phyloP scores from a whole-genome alignment of 441 rosid genomes.

The Macaranga tanarius region DNA sequence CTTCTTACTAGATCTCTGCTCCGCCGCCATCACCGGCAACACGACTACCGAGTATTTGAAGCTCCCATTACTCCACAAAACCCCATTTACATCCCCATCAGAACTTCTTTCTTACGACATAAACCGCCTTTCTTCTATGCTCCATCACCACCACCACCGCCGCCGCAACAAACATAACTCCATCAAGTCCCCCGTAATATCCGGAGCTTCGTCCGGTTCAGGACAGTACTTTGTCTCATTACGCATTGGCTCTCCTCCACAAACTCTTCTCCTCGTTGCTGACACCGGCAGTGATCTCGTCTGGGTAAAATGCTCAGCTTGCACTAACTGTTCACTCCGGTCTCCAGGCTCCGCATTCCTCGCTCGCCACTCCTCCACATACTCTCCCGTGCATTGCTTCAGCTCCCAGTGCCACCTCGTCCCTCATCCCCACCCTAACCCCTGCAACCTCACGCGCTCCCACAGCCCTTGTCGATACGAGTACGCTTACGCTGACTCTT shows the following conservation, averaged over 20 bases:
- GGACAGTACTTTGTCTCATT: constrained; percentile 81
- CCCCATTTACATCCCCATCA: constrained; percentile 43
- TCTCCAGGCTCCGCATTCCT: constrained; percentile 57
- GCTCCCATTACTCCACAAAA: constrained; percentile 59
- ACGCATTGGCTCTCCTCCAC: constrained; percentile 76
- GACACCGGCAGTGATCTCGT: constrained; percentile 86
- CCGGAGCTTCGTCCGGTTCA: constrained; percentile 71
- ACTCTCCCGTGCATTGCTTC: constrained; percentile 68
- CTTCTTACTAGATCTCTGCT: constrained; percentile 22
- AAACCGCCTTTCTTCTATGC: constrained; percentile 42
- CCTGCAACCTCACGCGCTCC: constrained; percentile 51
- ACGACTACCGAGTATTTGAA: constrained; percentile 39
- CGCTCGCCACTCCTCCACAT: constrained; percentile 71
- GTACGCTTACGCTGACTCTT: constrained; percentile 69
- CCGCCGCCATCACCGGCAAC: constrained; percentile 25
- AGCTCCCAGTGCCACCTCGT: constrained; percentile 48
- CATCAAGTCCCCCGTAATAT: constrained; percentile 52
- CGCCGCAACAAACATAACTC: constrained; percentile 26
- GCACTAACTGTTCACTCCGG: constrained; percentile 56
- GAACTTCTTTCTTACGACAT: constrained; percentile 44
- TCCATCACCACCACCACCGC: constrained; percentile 28
- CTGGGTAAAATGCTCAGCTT: constrained; percentile 81
- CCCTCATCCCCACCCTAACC: constrained; percentile 48
- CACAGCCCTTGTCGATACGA: constrained; percentile 79
- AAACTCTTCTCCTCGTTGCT: constrained; percentile 59